A percentile compares a stretch with the other conserved stretches of the same genome.
phyloP scores from a whole-genome alignment of 139 green algal genomes.

The Chlamydomonas incerta region DNA sequence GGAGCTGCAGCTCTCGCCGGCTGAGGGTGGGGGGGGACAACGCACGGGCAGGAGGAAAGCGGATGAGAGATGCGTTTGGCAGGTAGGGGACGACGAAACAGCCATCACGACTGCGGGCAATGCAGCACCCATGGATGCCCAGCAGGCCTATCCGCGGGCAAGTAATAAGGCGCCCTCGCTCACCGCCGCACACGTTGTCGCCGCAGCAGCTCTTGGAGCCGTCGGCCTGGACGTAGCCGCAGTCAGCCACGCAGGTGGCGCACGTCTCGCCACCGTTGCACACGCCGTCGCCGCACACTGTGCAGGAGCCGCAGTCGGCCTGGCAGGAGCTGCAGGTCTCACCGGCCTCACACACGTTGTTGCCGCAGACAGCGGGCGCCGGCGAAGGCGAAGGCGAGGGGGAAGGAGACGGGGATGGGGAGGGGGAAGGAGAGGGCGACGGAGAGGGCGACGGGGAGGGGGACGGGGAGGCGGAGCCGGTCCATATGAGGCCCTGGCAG shows the following conservation, averaged over 20 bases:
- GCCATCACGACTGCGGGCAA: no score
- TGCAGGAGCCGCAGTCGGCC: neutral
- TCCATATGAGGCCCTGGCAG: neutral
- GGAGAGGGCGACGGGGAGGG: neutral
- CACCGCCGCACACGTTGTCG: conserved; percentile 3
- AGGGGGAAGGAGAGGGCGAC: neutral
- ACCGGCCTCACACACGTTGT: neutral
- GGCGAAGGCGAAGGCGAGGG: neutral
- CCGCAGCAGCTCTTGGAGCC: conserved; percentile 10
- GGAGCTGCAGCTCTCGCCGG: conserved; percentile 3
- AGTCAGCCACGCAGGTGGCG: conserved; percentile 6
- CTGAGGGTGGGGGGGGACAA: neutral
- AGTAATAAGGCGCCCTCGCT: no score
- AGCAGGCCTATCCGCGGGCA: no score
- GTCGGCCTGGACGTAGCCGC: neutral
- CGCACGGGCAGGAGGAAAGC: no score
- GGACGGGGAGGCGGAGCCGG: neutral
- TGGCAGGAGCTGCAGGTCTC: conserved; percentile 12
- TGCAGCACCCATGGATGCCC: no score
- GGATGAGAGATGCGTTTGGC: no score
- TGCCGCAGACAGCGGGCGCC: neutral
- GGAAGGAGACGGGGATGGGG: neutral
- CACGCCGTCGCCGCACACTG: neutral
- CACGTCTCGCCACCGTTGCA: conserved; percentile 19
- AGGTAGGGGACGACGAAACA: no score